A percentile compares a stretch with the other conserved stretches of the same genome.
These are phyloP conservation scores for Tripterygium wilfordii DNA, from an alignment of 177 flowering plant genomes.

Conservation along the genomic window DNA sequence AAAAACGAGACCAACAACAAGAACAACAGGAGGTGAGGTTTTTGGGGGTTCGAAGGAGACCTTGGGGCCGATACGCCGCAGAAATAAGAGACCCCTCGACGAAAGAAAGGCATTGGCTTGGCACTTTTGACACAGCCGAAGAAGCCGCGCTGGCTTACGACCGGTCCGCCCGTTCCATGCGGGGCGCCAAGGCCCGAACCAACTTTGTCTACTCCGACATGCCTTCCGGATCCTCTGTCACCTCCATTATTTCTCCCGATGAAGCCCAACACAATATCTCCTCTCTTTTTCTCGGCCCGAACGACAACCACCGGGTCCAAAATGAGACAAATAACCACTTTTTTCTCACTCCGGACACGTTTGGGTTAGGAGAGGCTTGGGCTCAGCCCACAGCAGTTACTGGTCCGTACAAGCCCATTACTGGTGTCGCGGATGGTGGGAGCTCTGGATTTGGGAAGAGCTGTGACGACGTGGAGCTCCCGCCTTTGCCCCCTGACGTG, in stretches of 20 bases:
- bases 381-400: background rate
- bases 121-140: constrained; percentile 36
- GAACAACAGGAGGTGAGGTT: constrained; percentile 11
- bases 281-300: background rate
- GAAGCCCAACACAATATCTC: constrained; percentile 16
- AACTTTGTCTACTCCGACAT: constrained; percentile 33
- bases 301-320: background rate
- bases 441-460: background rate
- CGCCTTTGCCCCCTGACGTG: constrained; percentile 22
- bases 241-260: constrained; percentile 28
- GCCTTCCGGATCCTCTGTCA: constrained; percentile 27
- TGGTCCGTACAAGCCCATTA: constrained; percentile 7
- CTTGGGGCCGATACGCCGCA: constrained; percentile 39
- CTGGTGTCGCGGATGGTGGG: background rate
- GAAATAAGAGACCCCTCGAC: constrained; percentile 39
- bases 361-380: constrained; percentile 3
- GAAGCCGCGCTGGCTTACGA: constrained; percentile 41
- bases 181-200: constrained; percentile 29
- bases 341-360: background rate
- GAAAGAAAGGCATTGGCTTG: constrained; percentile 38
- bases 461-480: constrained; percentile 13
- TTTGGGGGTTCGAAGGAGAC: constrained; percentile 31
- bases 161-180: constrained; percentile 34
- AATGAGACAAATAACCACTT: background rate
- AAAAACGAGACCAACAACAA: constrained; percentile 4